Conservation (phyloP, 106 monocot species). For the Agapanthus africanus region DNA sequence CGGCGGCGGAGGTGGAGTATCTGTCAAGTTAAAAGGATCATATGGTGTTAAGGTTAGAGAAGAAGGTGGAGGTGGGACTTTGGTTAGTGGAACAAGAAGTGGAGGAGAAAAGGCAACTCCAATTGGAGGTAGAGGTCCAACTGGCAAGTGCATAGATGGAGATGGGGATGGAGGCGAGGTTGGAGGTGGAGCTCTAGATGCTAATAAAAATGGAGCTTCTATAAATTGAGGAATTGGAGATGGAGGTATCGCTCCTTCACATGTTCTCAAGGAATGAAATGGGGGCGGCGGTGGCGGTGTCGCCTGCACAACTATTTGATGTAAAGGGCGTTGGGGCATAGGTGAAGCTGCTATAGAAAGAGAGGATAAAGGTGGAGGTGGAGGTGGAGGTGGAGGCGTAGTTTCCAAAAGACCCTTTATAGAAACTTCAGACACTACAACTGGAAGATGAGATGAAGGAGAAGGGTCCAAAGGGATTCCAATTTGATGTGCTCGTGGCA, state of each 20-base stretch:
- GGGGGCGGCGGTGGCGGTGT: constrained; percentile 15
- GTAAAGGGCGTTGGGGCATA: neutral
- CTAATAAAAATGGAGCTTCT: neutral
- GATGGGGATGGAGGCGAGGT: neutral
- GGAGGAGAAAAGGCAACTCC: neutral
- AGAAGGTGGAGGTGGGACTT: neutral
- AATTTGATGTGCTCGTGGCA: neutral
- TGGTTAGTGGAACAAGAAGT: neutral
- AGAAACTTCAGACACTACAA: neutral
- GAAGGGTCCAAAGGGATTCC: neutral
- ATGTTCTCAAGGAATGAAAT: neutral
- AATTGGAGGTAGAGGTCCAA: neutral
- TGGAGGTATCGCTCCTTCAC: neutral
- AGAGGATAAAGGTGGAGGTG: constrained; percentile 16
- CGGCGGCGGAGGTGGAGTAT: constrained; percentile 11
- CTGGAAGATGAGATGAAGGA: neutral
- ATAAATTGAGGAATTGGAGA: neutral
- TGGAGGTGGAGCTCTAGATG: neutral
- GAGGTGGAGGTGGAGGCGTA: constrained; percentile 3
- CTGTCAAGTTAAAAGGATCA: neutral
- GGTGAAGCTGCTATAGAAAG: neutral
- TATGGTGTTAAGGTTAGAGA: neutral
- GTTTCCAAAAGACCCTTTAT: neutral
- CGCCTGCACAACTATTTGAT: neutral
- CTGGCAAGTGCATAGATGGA: neutral